These are phyloP conservation scores for Pyrenophora graminea DNA, from an alignment of 2,329 filamentous ascomycete species.

Conservation along the genomic window DNA sequence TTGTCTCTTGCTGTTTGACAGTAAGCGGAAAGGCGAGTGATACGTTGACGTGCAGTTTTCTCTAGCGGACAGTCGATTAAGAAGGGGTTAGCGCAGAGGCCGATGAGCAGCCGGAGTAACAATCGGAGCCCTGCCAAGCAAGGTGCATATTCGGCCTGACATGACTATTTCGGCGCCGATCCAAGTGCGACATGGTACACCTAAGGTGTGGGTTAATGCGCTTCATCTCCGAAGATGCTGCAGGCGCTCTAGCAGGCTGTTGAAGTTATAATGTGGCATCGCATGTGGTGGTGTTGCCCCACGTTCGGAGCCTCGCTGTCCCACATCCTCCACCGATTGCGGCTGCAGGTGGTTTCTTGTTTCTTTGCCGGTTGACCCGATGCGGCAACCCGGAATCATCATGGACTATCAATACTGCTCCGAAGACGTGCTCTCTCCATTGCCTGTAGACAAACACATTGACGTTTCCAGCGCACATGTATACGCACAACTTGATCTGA, in stretches of 20 bases:
- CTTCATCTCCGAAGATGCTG: not conserved
- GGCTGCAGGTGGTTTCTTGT: not conserved
- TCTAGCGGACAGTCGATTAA: conserved; percentile 16
- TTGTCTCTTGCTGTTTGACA: not conserved
- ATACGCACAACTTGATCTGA: not conserved
- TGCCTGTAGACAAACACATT: not conserved
- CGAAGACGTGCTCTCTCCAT: not conserved
- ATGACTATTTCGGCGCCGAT: conserved; percentile 1
- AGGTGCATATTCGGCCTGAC: conserved; percentile 13
- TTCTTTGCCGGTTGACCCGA: conserved; percentile 2
- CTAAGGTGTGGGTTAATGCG: not conserved
- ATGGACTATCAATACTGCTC: not conserved
- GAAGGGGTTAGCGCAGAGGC: conserved; percentile 25
- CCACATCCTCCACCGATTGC: conserved; percentile 3
- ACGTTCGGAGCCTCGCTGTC: conserved; percentile 1
- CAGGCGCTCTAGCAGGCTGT: not conserved
- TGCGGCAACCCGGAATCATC: conserved; percentile 7
- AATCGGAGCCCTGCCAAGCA: conserved; percentile 26
- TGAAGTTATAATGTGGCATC: conserved; percentile 6
- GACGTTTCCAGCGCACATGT: not conserved
- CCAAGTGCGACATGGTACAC: not conserved
- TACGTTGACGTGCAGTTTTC: conserved; percentile 25
- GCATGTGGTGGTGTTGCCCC: conserved; percentile 10
- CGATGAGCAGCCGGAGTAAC: conserved; percentile 12
- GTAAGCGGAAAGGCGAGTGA: conserved; percentile 11